Base-by-base conservation (phyloP, 2,329 filamentous ascomycete genomes). In the Plenodomus lindquistii region DNA sequence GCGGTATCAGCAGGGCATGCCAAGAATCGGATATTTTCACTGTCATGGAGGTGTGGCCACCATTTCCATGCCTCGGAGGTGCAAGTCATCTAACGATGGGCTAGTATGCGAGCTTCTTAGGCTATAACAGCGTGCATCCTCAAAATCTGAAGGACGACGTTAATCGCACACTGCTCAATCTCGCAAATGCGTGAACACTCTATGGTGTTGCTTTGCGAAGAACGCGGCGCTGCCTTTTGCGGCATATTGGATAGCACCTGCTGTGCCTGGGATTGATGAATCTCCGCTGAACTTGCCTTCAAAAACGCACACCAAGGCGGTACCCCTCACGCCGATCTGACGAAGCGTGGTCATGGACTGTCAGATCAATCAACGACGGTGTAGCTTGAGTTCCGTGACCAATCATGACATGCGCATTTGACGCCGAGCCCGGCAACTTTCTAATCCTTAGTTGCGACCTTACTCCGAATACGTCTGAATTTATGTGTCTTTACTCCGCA, bases 351-450 rank as follows among this genome's bases (percentile, higher is more conserved):
- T 21, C 50, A 54, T 49, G 37, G 44, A 48, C 56, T 48, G 46
- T 46, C 48, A 39, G 44, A 27, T 37, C 48, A 57, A 54, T 59
- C 52, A 57, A 50, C 47, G 48, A 46, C 54, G 59, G 61, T 54
- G 54, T 44, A 18, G n/a, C 40, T 43, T 40, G 24, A 40, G 24
- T n/a, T 20, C 37, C n/a, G 40, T 13, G 40, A 17, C 65, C 65
- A 68, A 68, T 68, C 46, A 62, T 27, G 37, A 41, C 19, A 24
- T 27, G 17, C 40, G 18, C 38, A 67, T 62, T 68, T 57, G 51
- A 58, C 57, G 63, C 56, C 56, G 61, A 63, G 50, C 42, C 48
- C 57, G 62, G 59, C 44, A 29, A 13, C 11, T 13, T 41, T 9
- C 24, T 40, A 50, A 44, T 17, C 37, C 24, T 31, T 19, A 38